Conservation (phyloP, 768 basidiomycete genomes). For the Tubosaeta sp. region DNA sequence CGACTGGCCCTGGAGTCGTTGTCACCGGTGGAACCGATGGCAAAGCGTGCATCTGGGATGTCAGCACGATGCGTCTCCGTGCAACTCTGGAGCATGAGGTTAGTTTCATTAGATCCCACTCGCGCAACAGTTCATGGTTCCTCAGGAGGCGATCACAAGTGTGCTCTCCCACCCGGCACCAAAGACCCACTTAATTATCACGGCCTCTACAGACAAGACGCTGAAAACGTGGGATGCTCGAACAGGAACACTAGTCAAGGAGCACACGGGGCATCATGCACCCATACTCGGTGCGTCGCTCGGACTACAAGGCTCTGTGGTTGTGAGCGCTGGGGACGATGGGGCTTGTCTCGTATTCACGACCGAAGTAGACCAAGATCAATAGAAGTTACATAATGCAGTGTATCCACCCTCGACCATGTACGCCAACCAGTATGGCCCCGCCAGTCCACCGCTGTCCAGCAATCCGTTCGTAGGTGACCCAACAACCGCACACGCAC, state of each 20-base stretch:
- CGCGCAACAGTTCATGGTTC: constrained; percentile 2
- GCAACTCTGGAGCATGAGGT: constrained; percentile 82
- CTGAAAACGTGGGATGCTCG: constrained; percentile 92
- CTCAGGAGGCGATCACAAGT: constrained; percentile 82
- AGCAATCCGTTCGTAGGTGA: constrained; percentile 72
- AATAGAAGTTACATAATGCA: constrained; percentile 17
- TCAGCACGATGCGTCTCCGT: constrained; percentile 78
- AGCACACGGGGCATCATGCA: constrained; percentile 79
- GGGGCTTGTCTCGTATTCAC: constrained; percentile 80
- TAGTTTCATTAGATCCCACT: constrained; percentile 17
- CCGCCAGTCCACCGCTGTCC: constrained; percentile 20
- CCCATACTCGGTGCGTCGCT: constrained; percentile 74
- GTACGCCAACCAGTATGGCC: constrained; percentile 41
- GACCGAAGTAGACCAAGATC: constrained; percentile 38
- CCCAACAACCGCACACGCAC: constrained; percentile 42
- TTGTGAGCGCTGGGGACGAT: constrained; percentile 91
- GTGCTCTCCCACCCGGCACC: constrained; percentile 72
- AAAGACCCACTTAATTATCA: constrained; percentile 72
- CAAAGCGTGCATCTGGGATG: constrained; percentile 92
- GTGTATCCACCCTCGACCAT: constrained; percentile 18
- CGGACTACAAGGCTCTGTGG: constrained; percentile 62
- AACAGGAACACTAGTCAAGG: constrained; percentile 70
- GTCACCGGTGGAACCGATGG: constrained; percentile 92
- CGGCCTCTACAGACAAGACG: constrained; percentile 82
- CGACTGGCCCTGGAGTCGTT: constrained; percentile 50